Evolutionary conservation across 2,329 filamentous ascomycete genomes (phyloP), one percentile per base, ranked within the genome.

Genomic region (Juglanconis sp.): DNA sequence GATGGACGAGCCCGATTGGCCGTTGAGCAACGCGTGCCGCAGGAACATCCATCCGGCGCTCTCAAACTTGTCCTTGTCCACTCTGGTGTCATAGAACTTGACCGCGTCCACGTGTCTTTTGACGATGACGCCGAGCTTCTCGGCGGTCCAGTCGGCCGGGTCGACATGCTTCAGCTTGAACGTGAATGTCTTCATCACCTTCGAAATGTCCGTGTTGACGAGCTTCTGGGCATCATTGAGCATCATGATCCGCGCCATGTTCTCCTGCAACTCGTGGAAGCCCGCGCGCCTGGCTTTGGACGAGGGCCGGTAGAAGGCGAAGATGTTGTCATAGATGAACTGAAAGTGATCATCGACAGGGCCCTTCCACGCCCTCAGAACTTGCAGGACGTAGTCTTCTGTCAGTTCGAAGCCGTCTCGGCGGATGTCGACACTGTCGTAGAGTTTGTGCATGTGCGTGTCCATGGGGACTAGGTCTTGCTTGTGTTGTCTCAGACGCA

Each of bases 1-100:
- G 1, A 73, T 57, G 5, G 68, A 63, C 10, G 68, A 63, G 0
- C 71, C 71, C 15, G 67, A 49, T 30, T 63, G 61, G 13, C 64
- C 59, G 5, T 63, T 69, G 2, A 71, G 35, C n/a, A 74, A 62
- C 6, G 66, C 71, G 70, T 72, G 72, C 1, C 72, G 66, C 24
- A 73, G 51, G 15, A 68, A 63, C 30, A 64, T 68, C 59, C 66
- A 73, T 11, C 68, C 67, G 1, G 53, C 62, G 46, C 60, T 55
- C 46, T 57, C 38, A 4, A 49, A 34, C 5, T 60, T 52, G 4
- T 47, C 42, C 11, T 60, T 52, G n/a, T 57, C 48, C 5, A 57
- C 56, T 5, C 50, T 53, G 13, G 40, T 61, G 31, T 59, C 53
- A 47, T 63, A 61, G n/a, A 53, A 54, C 11, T 47, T 40, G 35